These are phyloP conservation scores for Neopestalotiopsis clavispora DNA, from an alignment of 2,329 filamentous ascomycete genomes.

Conservation along the genomic window DNA sequence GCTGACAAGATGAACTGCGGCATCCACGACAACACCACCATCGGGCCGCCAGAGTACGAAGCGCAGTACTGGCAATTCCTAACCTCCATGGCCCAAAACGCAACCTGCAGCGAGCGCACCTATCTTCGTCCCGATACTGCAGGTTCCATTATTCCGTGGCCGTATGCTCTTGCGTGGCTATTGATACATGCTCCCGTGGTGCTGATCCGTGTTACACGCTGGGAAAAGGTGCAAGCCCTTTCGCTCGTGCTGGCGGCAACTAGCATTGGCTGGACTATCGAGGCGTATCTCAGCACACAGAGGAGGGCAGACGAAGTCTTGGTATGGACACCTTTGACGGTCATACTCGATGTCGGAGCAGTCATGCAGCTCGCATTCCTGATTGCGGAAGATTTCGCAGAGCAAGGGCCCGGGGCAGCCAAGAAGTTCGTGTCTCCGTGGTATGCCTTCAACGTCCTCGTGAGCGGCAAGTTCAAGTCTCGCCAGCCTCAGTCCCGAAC, in stretches of 20 bases:
- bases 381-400: slow-evolving; percentile 15
- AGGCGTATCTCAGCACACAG: slow-evolving; percentile 23
- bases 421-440: background rate
- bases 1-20: slow-evolving; percentile 7
- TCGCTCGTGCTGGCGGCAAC: slow-evolving; percentile 23
- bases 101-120: slow-evolving; percentile 4
- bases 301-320: slow-evolving; percentile 20
- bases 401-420: background rate
- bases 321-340: slow-evolving; percentile 23
- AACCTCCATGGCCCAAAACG: background rate
- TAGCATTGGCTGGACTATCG: slow-evolving; percentile 21
- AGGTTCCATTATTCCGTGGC: slow-evolving; percentile 25
- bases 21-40: background rate
- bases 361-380: slow-evolving; percentile 26
- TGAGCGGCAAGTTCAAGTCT: background rate
- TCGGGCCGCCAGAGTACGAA: background rate
- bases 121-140: slow-evolving; percentile 22
- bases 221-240: slow-evolving; percentile 24
- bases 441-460: background rate
- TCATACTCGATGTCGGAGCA: slow-evolving; percentile 23
- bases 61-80: slow-evolving; percentile 14
- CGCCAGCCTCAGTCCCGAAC: background rate
- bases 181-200: slow-evolving; percentile 24
- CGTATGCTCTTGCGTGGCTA: slow-evolving; percentile 23
- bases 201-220: slow-evolving; percentile 21